Conservation (phyloP, 495 filamentous ascomycete species). For the Pseudoneurospora amorphoporcata region DNA sequence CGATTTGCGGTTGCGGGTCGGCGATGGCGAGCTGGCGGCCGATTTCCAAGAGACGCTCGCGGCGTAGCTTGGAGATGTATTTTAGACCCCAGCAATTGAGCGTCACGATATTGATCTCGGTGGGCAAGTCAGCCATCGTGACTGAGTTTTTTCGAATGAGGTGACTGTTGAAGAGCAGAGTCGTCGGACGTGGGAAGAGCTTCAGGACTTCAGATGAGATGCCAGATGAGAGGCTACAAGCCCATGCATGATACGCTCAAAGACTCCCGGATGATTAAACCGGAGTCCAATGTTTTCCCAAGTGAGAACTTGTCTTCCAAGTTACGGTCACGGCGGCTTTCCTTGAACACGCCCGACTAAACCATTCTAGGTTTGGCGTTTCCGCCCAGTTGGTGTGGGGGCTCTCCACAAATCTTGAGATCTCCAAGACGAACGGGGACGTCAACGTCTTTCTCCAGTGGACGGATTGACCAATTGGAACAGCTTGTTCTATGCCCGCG, state of each 20-base stretch:
- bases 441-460: background rate
- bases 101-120: conserved; percentile 63
- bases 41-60: conserved; percentile 74
- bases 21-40: conserved; percentile 60
- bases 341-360: background rate
- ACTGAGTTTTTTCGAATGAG: background rate
- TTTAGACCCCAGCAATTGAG: conserved; percentile 97
- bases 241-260: too few relatives aligned
- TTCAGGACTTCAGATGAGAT: background rate
- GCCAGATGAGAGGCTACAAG: background rate
- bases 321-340: background rate
- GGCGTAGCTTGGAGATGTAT: conserved; percentile 68
- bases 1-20: conserved; percentile 67
- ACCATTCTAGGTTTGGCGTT: background rate
- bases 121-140: conserved; percentile 29
- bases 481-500: background rate
- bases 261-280: too few relatives aligned
- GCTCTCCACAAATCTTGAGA: background rate
- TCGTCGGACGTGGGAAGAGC: background rate
- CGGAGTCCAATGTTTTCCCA: background rate
- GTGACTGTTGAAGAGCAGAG: background rate
- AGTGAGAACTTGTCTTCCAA: background rate
- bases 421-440: background rate
- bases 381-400: background rate
- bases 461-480: background rate